Base-by-base conservation (phyloP, 306 rosid genomes). In the Prunus mume region DNA sequence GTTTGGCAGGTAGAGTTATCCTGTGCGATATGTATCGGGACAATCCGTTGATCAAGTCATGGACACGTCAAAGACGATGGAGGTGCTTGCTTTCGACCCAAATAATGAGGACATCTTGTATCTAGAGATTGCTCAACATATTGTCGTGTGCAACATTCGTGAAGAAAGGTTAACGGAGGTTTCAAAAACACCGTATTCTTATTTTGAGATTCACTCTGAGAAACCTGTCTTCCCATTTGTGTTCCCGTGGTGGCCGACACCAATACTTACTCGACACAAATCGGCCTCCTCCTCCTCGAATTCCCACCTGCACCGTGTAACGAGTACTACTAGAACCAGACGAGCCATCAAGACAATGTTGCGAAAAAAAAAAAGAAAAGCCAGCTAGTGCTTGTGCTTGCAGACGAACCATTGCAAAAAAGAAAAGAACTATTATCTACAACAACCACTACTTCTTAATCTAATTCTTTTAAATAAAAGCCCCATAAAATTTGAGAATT, bases 231-330 rank as follows among this genome's bases (percentile, higher is more conserved):
- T 50, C 74, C 46, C 27, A 18, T 69, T 27, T 13, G 41, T 14
- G 61, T 46, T 70, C 5, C 62, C 74, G 12, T 70, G 74, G 74
- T 70, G 62, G 62, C 62, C 12, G 2, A 28, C 62, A 18, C 74
- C 28, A 17, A 18, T 64, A 30, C 68, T 30, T 27, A 69, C 15
- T 25, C 25, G 38, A 60, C 10, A n/a, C 13, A 56, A 56, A 56
- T 0, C 65, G 9, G 34, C 18, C 34, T 12, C 64, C 43, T 12
- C 64, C 43, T 34, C 43, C 43, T 6, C 43, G 9, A 6, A 6
- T 38, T 38, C 43, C 43, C 43, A 38, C 52, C 0, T 49, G 52
- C 52, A 3, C 52, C 13, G 52, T 1, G 52, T 3, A 49, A 49
- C 52, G 3, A 49, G 52, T 14, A 49, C 52, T 49, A 47, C 15